Evolutionary conservation across 257 asterid species (phyloP).

Genomic region (Solanum lycopersicoides): DNA sequence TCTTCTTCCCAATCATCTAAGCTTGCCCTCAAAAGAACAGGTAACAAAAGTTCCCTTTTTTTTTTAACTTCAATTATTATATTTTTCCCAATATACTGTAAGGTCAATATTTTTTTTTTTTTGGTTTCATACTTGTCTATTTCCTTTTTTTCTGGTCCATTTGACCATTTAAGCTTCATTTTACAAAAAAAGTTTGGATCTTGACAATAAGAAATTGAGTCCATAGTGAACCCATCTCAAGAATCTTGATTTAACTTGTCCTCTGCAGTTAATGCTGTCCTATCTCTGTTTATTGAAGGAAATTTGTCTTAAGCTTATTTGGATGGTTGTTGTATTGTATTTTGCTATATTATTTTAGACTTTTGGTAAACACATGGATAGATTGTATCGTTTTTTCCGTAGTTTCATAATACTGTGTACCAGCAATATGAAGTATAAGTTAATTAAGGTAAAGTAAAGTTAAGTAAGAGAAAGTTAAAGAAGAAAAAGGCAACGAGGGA

Average conservation of each 20-base stretch:
- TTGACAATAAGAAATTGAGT: not conserved
- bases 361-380: not conserved
- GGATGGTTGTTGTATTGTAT: not conserved
- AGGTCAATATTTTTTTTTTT: not conserved
- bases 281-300: not conserved
- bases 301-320: not conserved
- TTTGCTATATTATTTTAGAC: not conserved
- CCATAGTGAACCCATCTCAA: not conserved
- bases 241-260: not conserved
- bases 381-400: not conserved
- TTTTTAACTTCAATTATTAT: not conserved
- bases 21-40: not conserved
- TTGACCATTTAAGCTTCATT: not conserved
- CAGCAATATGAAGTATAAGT: not conserved
- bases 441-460: not conserved
- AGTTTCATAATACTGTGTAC: not conserved
- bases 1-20: not conserved
- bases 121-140: not conserved
- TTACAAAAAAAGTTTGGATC: not conserved
- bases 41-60: not conserved
- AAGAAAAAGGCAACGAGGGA: not conserved
- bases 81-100: not conserved
- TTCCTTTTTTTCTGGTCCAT: not conserved
- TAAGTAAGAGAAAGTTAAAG: not conserved
- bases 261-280: not conserved